Percentiles rank a stretch among this genome's conserved stretches.
Conservation (phyloP, 225 moss, liverwort and hornwort species). For the Physcomitrium patens region DNA sequence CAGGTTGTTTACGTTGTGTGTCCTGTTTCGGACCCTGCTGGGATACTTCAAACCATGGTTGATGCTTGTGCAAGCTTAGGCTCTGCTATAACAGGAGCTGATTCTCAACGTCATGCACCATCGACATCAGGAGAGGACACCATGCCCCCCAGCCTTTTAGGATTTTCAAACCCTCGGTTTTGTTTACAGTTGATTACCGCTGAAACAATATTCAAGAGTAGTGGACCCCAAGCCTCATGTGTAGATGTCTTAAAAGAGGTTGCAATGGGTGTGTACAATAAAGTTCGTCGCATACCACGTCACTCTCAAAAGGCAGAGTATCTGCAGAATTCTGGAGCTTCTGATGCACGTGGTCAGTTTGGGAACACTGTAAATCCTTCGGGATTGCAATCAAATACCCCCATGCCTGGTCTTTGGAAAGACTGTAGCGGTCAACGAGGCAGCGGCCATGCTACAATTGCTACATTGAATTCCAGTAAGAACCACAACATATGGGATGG, state of each 20-base stretch:
- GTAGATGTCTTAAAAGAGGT: constrained; percentile 84
- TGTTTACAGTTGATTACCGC: constrained; percentile 89
- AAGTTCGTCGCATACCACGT: constrained; percentile 77
- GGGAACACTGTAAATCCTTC: constrained; percentile 40
- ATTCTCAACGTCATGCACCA: constrained; percentile 44
- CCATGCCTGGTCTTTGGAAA: constrained; percentile 95
- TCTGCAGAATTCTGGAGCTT: constrained; percentile 29
- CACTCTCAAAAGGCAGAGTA: constrained; percentile 38
- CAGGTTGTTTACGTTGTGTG: constrained; percentile 98
- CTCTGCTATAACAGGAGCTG: constrained; percentile 57
- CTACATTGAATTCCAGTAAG: constrained; percentile 60
- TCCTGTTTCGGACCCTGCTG: constrained; percentile 91
- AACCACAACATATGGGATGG: constrained; percentile 81
- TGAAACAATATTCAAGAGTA: constrained; percentile 78
- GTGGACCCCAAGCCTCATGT: constrained; percentile 63
- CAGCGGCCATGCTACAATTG: constrained; percentile 50
- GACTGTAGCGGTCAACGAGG: constrained; percentile 78
- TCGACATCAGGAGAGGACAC: constrained; percentile 52
- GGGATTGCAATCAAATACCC: constrained; percentile 55
- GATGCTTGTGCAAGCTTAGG: constrained; percentile 92
- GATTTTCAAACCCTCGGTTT: constrained; percentile 82
- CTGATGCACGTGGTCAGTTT: constrained; percentile 35
- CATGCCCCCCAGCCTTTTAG: constrained; percentile 60
- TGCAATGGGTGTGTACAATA: constrained; percentile 91
- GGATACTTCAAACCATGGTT: constrained; percentile 75